Percentiles rank a stretch among this genome's conserved stretches.
These are phyloP conservation scores for Puccinia polysora DNA, from an alignment of 1,284 basidiomycete species.

Conservation along the genomic window DNA sequence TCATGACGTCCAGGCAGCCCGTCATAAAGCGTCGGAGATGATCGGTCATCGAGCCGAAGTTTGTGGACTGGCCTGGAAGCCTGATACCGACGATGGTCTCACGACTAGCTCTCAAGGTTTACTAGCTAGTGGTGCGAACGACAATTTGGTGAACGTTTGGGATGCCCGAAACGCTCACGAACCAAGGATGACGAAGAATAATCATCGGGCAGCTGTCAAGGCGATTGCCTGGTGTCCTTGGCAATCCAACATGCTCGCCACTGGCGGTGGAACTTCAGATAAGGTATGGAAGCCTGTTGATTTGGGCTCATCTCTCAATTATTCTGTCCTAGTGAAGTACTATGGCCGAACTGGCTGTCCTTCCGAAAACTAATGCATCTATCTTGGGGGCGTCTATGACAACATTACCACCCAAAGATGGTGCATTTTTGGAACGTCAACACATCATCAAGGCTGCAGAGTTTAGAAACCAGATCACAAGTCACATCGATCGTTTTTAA, in stretches of 20 bases:
- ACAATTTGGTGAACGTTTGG: slow-evolving; percentile 96
- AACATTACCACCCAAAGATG: slow-evolving; percentile 11
- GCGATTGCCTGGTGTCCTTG: slow-evolving; percentile 96
- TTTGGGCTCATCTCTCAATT: slow-evolving; percentile 61
- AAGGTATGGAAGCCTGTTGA: slow-evolving; percentile 88
- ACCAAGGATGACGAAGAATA: slow-evolving; percentile 69
- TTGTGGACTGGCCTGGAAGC: slow-evolving; percentile 68
- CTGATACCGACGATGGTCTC: slow-evolving; percentile 60
- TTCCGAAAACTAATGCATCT: neutral
- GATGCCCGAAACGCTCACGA: slow-evolving; percentile 75
- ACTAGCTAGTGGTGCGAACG: slow-evolving; percentile 89
- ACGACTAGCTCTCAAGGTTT: slow-evolving; percentile 57
- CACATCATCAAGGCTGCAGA: slow-evolving; percentile 33
- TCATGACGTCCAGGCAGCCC: slow-evolving; percentile 79
- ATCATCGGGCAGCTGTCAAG: slow-evolving; percentile 92
- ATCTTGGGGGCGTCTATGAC: neutral
- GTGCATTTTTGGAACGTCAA: slow-evolving; percentile 44
- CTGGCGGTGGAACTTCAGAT: slow-evolving; percentile 91
- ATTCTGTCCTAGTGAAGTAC: neutral
- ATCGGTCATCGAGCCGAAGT: slow-evolving; percentile 84
- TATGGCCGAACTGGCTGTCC: slow-evolving; percentile 68
- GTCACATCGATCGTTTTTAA: slow-evolving; percentile 89
- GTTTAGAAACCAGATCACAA: slow-evolving; percentile 74
- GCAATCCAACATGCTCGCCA: slow-evolving; percentile 84
- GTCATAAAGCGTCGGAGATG: slow-evolving; percentile 83